These are phyloP conservation scores for Nigrograna mackinnonii DNA, from an alignment of 2,329 filamentous ascomycete species.

Conservation along the genomic window DNA sequence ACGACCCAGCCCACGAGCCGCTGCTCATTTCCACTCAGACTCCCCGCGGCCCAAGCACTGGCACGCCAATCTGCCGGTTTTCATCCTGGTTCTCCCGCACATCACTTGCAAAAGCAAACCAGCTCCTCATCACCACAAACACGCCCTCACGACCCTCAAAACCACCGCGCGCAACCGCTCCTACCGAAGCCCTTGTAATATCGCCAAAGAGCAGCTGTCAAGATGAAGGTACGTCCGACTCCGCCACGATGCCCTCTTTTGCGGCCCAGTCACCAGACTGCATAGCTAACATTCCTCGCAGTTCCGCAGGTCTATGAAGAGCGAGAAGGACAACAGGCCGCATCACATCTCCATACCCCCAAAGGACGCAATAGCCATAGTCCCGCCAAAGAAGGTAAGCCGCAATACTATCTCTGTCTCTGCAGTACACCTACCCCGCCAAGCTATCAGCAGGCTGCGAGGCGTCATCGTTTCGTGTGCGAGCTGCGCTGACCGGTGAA, in stretches of 20 bases:
- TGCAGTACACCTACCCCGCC: constrained; percentile 8
- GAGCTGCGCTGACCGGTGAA: constrained; percentile 18
- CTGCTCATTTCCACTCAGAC: constrained; percentile 11
- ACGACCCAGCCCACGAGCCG: constrained; percentile 2
- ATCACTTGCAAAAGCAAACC: constrained; percentile 12
- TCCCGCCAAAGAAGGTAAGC: constrained; percentile 87
- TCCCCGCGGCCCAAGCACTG: constrained; percentile 13
- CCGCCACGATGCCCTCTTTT: constrained; percentile 3
- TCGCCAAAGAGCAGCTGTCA: constrained; percentile 9
- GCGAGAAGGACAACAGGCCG: constrained; percentile 76
- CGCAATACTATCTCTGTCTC: no score
- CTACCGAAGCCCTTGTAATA: background rate
- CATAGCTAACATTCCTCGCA: constrained; percentile 21
- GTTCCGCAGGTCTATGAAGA: constrained; percentile 86
- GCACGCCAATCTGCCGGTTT: constrained; percentile 19
- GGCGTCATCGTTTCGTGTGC: constrained; percentile 5
- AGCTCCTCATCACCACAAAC: background rate
- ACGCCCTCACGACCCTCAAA: constrained; percentile 3
- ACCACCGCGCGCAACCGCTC: background rate
- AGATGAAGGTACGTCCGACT: constrained; percentile 26
- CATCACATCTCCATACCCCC: constrained; percentile 77
- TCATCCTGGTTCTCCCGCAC: constrained; percentile 17
- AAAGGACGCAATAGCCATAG: constrained; percentile 85
- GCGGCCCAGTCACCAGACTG: background rate
- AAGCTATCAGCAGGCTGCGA: constrained; percentile 11